phyloP scores from a whole-genome alignment of 768 basidiomycete species.

The Pholiota microspora region DNA sequence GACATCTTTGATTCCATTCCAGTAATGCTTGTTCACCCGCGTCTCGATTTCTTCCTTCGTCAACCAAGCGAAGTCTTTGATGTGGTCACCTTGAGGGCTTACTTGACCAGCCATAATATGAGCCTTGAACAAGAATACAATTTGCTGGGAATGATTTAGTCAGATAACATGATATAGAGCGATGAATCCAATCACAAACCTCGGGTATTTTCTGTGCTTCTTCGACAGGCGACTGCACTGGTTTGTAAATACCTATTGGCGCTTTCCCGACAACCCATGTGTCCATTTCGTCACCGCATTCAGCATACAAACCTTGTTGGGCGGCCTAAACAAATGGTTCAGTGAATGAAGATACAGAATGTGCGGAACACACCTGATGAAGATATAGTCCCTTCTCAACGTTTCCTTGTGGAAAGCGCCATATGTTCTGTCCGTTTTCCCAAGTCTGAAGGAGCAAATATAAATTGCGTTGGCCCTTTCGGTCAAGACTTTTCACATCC shows the following conservation, averaged over 20 bases:
- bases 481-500: constrained; percentile 75
- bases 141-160: constrained; percentile 40
- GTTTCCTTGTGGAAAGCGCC: constrained; percentile 80
- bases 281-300: constrained; percentile 85
- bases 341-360: background rate
- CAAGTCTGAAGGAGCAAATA: constrained; percentile 75
- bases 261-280: constrained; percentile 91
- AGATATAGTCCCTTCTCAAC: constrained; percentile 65
- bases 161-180: background rate
- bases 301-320: constrained; percentile 60
- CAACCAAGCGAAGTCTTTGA: constrained; percentile 88
- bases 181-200: constrained; percentile 24
- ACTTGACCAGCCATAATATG: constrained; percentile 92
- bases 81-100: constrained; percentile 46
- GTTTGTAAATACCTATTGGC: constrained; percentile 79
- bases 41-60: constrained; percentile 87
- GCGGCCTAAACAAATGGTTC: constrained; percentile 55
- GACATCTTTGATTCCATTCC: constrained; percentile 77
- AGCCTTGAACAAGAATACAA: constrained; percentile 90
- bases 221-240: constrained; percentile 30
- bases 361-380: constrained; percentile 56
- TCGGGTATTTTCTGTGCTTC: constrained; percentile 29
- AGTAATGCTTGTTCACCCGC: constrained; percentile 68
- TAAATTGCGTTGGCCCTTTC: constrained; percentile 81
- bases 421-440: constrained; percentile 49